Evolutionary conservation across 1,139 yeast species (phyloP).

Genomic region (Yamadazyma oceani): DNA sequence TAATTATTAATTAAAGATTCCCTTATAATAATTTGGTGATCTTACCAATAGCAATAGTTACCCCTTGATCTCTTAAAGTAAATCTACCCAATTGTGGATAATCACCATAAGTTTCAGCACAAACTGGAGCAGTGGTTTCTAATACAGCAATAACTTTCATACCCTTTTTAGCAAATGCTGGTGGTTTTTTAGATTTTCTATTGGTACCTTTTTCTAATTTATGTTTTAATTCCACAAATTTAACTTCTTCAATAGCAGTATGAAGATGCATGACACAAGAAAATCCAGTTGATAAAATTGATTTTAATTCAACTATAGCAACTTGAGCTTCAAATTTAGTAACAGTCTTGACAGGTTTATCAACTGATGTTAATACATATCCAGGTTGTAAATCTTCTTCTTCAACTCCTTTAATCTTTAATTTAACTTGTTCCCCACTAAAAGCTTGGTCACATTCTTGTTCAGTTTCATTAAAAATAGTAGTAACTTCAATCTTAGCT

Average conservation of each 20-base stretch:
- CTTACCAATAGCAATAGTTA: conserved; percentile 97
- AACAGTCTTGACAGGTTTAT: conserved; percentile 88
- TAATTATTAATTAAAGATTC: conserved; percentile 4
- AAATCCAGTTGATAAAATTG: conserved; percentile 91
- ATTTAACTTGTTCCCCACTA: conserved; percentile 96
- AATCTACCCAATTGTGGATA: conserved; percentile 97
- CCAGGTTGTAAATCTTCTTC: conserved; percentile 95
- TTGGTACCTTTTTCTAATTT: conserved; percentile 95
- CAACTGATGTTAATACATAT: conserved; percentile 81
- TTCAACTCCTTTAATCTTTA: conserved; percentile 91
- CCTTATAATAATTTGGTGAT: conserved; percentile 65
- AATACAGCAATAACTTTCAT: conserved; percentile 95
- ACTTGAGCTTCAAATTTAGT: conserved; percentile 93
- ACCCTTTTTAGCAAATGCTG: conserved; percentile 98
- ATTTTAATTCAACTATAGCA: conserved; percentile 93
- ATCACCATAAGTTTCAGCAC: conserved; percentile 89
- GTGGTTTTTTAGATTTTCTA: conserved; percentile 94
- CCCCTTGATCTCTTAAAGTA: conserved; percentile 97
- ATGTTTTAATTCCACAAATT: conserved; percentile 78
- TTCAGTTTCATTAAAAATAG: conserved; percentile 93
- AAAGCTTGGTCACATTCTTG: conserved; percentile 86
- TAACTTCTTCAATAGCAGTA: conserved; percentile 96
- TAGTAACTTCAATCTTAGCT: conserved; percentile 74
- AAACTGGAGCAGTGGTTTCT: conserved; percentile 82
- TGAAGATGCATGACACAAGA: conserved; percentile 99